phyloP scores from a whole-genome alignment of 164 flowering plant species.

The Saururus chinensis region DNA sequence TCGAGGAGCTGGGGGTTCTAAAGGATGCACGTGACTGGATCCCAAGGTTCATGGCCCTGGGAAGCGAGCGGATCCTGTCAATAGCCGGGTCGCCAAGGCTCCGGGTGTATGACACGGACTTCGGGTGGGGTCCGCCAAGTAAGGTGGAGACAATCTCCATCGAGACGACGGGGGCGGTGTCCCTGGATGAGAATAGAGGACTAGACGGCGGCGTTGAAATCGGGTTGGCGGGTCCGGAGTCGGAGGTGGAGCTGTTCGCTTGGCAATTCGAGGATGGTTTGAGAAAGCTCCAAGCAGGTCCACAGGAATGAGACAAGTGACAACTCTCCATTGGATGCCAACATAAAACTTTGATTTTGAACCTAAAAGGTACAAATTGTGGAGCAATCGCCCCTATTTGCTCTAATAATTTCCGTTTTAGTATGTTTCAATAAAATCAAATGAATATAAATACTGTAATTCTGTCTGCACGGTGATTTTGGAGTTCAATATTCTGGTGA shows the following conservation, averaged over 20 bases:
- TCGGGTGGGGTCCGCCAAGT: conserved; percentile 6
- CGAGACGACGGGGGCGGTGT: conserved; percentile 2
- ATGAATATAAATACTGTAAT: no score
- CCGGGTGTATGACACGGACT: conserved; percentile 6
- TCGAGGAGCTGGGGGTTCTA: conserved; percentile 1
- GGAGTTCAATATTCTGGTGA: no score
- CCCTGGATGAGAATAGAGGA: conserved; percentile 5
- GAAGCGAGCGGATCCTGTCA: not conserved
- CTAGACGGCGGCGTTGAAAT: conserved; percentile 10
- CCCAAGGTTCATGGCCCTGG: not conserved
- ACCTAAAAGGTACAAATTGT: no score
- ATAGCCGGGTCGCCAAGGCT: conserved; percentile 7
- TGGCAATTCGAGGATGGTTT: conserved; percentile 1
- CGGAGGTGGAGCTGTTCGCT: conserved; percentile 1
- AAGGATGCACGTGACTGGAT: not conserved
- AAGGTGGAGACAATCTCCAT: conserved; percentile 9
- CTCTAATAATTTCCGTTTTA: no score
- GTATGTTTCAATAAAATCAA: no score
- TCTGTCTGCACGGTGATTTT: no score
- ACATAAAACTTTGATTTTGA: no score
- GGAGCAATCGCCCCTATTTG: no score
- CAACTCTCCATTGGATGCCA: no score
- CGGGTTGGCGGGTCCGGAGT: not conserved
- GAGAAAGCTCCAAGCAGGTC: not conserved
- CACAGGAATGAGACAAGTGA: no score